Evolutionary conservation across 768 basidiomycete genomes (phyloP), one percentile per base, ranked within the genome.

Genomic region (Serendipita sp.): DNA sequence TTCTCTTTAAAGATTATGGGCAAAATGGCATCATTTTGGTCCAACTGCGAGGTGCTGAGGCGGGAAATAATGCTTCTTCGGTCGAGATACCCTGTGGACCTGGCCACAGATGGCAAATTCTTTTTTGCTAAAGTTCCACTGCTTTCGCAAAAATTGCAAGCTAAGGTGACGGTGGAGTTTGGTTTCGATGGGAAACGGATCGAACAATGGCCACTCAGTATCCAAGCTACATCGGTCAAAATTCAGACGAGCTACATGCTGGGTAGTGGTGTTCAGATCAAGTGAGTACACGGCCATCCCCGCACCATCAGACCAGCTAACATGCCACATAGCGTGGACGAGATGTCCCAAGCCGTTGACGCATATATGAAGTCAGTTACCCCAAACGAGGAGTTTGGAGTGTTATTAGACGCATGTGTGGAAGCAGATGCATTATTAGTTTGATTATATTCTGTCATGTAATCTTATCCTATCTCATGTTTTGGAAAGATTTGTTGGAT

Each of bases 381-480:
- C 18, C 32, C 56, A 16, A 24, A 60, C 24, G 48, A 60, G 32
- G 35, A 60, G 28, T 60, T 60, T 60, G 56, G 56, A 16, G 56
- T 60, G 16, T n/a, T 60, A 24, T 60, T 60, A 35, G 56, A 60
- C 16, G 56, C 56, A 35, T 60, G 56, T 37, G 34, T 60, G 24
- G 56, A 60, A n/a, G 56, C 35, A 24, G 56, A 60, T 16, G 56
- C 56, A n/a, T 32, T 60, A 60, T 60, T 28, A 18, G 8, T 28
- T 10, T 60, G 28, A 60, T 60, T 30, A 51, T 51, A 18, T 51
- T 18, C 7, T 32, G 7, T 51, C 48, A 51, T 51, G 18, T 51
- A 51, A 7, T 51, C 18, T 13, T 51, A 51, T 16, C 48, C 5
- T n/a, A 41, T 41, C 38, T 41, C 38, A 13, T 41, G 5, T 41